phyloP scores from a whole-genome alignment of 2,329 filamentous ascomycete genomes.

The Cytospora leucostoma region DNA sequence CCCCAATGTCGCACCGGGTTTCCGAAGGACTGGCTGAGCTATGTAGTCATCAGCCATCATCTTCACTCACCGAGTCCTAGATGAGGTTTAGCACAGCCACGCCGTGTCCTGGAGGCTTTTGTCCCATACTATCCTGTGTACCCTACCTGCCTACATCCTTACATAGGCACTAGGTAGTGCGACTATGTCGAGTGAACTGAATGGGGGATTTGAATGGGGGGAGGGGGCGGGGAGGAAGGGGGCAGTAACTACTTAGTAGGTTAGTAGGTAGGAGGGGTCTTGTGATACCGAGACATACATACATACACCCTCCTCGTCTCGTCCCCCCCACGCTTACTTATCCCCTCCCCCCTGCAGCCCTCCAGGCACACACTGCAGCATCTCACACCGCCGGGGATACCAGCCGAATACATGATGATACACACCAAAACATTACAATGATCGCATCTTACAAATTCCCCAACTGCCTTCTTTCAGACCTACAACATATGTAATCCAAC shows the following conservation, averaged over 20 bases:
- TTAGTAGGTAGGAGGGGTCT: not conserved
- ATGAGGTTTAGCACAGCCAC: slow-evolving; percentile 4
- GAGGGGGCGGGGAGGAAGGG: no score
- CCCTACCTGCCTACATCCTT: no score
- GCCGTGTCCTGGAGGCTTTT: not conserved
- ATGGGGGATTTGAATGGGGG: not conserved
- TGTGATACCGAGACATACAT: not conserved
- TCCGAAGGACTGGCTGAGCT: not conserved
- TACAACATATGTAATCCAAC: not conserved
- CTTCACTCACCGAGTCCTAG: not conserved
- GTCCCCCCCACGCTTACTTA: not conserved
- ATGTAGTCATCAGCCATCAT: not conserved
- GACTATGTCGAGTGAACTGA: not conserved
- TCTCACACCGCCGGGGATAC: slow-evolving; percentile 27
- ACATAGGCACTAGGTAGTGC: no score
- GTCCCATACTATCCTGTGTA: not conserved
- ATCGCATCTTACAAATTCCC: slow-evolving; percentile 8
- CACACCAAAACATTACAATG: not conserved
- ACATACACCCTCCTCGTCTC: not conserved
- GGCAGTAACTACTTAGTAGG: no score
- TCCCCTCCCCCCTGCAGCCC: slow-evolving; percentile 7
- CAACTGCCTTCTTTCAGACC: not conserved
- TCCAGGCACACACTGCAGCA: slow-evolving; percentile 10
- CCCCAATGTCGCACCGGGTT: not conserved
- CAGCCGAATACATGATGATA: not conserved